Evolutionary conservation across 805 yeast species (phyloP), one percentile per base, ranked within the genome.

Genomic region (Pichia rugopelliculosa): DNA sequence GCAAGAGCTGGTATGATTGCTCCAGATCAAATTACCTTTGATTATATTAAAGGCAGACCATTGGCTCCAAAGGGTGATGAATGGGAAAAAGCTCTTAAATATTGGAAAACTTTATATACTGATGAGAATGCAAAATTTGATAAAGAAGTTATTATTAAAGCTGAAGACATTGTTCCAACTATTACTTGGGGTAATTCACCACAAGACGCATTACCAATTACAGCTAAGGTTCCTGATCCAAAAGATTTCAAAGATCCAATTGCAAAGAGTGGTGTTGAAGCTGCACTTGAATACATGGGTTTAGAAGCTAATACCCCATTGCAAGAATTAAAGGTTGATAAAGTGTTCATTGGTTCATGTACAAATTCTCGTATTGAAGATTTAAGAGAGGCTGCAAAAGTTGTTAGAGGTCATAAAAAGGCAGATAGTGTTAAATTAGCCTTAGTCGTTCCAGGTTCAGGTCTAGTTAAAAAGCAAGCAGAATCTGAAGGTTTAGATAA

Each of bases 171-270:
- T 51, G 80, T 86, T 44, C 99, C 99, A 57, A 93, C 99, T 22
- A 88, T 93, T 53, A 93, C 99, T 23, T 93, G 99, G 99, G 99
- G 99, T 74, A 93, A 93, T 58, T 91, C 98, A 59, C 99, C 99
- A 27, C 98, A 93, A 71, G 99, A 93, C 65, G 98, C 98, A 41
- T 74, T 93, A 54, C 97, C 99, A 51, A 90, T 93, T 59, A 84
- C 95, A 15, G 96, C 87, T 34, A 60, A 70, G 18, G 96, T 89
- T 41, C 99, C 99, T 45, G 95, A 93, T 64, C 99, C 99, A 52
- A 65, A 80, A n/a, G 70, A 70, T 47, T 76, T 79, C 24, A 66
- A 73, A 30, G 93, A 86, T 64, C 87, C 91, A 53, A 80, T 82
- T 64, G 79, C 79, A 66, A 82, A 79, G 60, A 72, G 84, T 13